Percentiles rank a stretch among this genome's conserved stretches.
Conservation (phyloP, 192 early-diverging fungal genomes). For the Dissophora ornata region DNA sequence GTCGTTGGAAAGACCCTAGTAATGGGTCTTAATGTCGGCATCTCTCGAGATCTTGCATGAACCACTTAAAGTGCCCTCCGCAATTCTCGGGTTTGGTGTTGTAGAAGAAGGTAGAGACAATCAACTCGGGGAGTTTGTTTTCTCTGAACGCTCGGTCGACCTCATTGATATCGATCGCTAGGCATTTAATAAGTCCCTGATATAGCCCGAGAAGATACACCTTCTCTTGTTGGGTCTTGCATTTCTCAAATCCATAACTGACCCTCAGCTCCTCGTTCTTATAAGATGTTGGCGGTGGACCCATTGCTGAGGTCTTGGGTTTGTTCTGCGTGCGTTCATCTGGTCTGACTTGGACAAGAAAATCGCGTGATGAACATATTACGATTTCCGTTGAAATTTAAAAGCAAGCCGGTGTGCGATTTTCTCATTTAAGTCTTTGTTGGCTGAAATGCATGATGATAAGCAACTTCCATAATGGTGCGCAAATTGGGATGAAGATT, state of each 20-base stretch:
- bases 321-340: no score
- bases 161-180: conserved; percentile 1
- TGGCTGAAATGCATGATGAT: no score
- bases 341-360: no score
- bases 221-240: neutral
- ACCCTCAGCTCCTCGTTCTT: conserved; percentile 1
- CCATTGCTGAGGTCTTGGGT: no score
- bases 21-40: conserved; percentile 12
- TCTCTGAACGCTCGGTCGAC: neutral
- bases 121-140: conserved; percentile 11
- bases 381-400: no score
- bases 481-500: no score
- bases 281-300: no score
- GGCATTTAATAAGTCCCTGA: neutral
- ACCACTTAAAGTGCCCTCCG: conserved; percentile 11
- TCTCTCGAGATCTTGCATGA: neutral
- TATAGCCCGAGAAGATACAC: neutral
- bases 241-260: conserved; percentile 13
- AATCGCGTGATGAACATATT: no score
- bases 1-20: no score
- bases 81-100: neutral
- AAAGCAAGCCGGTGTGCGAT: no score
- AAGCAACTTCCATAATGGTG: no score
- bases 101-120: conserved; percentile 1
- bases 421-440: no score